Evolutionary conservation across 352 stramenopile genomes (phyloP), one percentile per base, ranked within the genome.

Genomic region (Globisporangium lucens): DNA sequence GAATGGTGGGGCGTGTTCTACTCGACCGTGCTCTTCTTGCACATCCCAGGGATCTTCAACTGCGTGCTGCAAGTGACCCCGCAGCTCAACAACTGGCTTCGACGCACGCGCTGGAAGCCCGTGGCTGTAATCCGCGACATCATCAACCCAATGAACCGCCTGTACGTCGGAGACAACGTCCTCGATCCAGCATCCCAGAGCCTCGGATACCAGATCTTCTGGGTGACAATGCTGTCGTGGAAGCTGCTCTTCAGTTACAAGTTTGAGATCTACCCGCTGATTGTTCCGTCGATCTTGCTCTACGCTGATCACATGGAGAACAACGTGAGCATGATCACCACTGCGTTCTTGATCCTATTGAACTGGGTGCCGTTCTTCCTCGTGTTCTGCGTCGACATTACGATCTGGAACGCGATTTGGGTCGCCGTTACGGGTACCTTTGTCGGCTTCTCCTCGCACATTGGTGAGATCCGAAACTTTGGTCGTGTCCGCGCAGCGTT

Each of bases 211-310:
- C 84, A 98, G 58, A 81, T 98, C 52, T 99, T 98, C 65, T 99
- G 97, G 97, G 62, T 82, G 5, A 96, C 92, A 12, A 87, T 99
- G 69, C 81, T 99, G 27, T 75, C 80, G 30, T 99, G 93, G 94
- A 99, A 99, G 75, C 70, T 99, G 6, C 98, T 94, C 71, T 99
- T 99, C 75, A 98, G 94, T 63, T 99, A 99, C 80, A 90, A 98
- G 70, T 99, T 99, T 74, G 95, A 99, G 73, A 98, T 99, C 13
- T 95, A 91, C 30, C 94, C 93, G 36, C 93, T 99, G 59, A 94
- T 99, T 27, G 87, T 98, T 2, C 97, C 97, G 17, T 97, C 92
- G 8, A 89, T 99, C 65, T 71, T 99, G 79, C 80, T 99, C 38
- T 98, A 95, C 47, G 96, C 98, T 52, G 97, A 99, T 73, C 98